These are phyloP conservation scores for Pittosporum tobira DNA, from an alignment of 129 eudicot genomes.

Conservation along the genomic window DNA sequence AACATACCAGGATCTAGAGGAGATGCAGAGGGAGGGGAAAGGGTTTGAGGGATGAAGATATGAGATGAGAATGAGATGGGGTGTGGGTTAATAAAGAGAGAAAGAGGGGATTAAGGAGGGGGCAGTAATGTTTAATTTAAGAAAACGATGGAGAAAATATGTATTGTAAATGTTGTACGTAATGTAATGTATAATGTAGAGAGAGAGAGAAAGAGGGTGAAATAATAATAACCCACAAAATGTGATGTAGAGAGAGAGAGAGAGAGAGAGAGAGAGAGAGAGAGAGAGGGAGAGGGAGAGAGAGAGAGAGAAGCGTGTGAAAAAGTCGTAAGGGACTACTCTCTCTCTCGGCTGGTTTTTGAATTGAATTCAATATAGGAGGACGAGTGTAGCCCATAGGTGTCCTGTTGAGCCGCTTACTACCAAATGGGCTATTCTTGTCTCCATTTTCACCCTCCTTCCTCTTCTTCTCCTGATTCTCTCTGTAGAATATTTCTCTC, in stretches of 20 bases:
- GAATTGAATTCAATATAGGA: too few species aligned
- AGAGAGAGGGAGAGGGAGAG: not conserved
- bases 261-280: constrained; percentile 6
- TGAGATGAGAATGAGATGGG: constrained; percentile 27
- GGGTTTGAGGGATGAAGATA: constrained; percentile 5
- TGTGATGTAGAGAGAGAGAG: constrained; percentile 5
- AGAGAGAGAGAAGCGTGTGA: not conserved
- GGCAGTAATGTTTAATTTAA: constrained; percentile 25
- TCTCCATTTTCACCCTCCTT: not conserved
- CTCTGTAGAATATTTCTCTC: constrained; percentile 11
- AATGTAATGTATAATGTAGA: too few species aligned
- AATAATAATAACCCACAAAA: too few species aligned
- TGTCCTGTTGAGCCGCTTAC: constrained; percentile 20
- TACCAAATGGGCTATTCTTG: constrained; percentile 22
- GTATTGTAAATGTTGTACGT: too few species aligned
- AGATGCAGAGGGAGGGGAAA: not conserved
- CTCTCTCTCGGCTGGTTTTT: too few species aligned
- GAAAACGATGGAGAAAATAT: too few species aligned
- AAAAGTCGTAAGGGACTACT: not conserved
- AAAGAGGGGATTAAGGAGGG: constrained; percentile 15
- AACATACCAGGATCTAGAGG: constrained; percentile 35
- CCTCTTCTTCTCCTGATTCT: not conserved
- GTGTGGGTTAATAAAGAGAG: constrained; percentile 16
- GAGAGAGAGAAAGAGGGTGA: constrained; percentile 6
- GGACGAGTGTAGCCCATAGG: too few species aligned